Evolutionary conservation across 1,284 basidiomycete species (phyloP), one percentile per base, ranked within the genome.

Genomic region (Puccinia brachypodii): DNA sequence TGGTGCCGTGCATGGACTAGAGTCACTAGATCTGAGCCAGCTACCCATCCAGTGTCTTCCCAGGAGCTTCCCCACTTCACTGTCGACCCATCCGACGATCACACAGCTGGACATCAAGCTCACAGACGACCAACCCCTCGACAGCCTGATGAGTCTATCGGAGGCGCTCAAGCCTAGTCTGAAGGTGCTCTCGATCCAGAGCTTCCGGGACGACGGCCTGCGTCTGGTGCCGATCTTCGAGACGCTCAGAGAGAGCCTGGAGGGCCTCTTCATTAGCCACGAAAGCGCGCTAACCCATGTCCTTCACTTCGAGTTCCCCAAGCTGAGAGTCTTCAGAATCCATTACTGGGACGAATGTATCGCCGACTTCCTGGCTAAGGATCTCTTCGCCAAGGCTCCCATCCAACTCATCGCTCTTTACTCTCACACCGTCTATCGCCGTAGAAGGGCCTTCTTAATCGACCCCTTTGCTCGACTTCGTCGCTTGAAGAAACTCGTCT

Each of bases 341-440:
- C 22, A 79, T 40, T 79, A 79, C 47, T 79, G 77, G 77, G 68
- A 68, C 50, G 19, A 58, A 19, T 79, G 77, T 72, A 69, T 79
- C 56, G 28, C 47, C 42, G 47, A 72, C 22, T 47, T 79, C 22
- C 56, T 79, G 3, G 16, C 50, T 31, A 66, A 69, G 36, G 56
- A 58, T 19, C 56, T 79, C 36, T 79, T 79, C 28, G 36, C 50
- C 22, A n/a, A 22, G 16, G 74, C 74, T 8, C 74, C 74, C 42
- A 60, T 79, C 31, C 28, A 58, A 22, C n/a, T 62, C 31, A 56
- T 79, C 38, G 77, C 77, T 11, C 16, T 79, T 28, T 79, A 79
- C 22, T 79, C 77, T 14, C 77, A 79, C 69, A 79, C 77, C n/a
- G 40, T 79, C 19, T 79, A 58, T 50, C 66, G 77, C 16, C 68